Base-by-base conservation (phyloP, 2,329 filamentous ascomycete species). In the Curvularia spicifera region DNA sequence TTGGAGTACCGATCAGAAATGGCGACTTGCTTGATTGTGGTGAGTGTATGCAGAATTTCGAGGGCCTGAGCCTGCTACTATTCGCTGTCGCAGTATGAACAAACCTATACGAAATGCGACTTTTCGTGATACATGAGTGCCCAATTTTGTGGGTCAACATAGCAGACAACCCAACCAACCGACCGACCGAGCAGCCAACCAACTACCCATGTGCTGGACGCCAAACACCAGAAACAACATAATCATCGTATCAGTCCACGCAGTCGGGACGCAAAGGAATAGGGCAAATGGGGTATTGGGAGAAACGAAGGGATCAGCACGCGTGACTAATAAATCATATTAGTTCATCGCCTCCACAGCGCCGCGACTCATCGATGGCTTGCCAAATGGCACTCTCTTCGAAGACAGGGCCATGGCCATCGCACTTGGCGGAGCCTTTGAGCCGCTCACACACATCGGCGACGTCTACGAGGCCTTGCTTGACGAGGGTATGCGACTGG, bases 401-500 rank as follows among this genome's bases (percentile, higher is more conserved):
- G 68, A 97, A 97, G 40, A 95, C 93, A 2, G 93, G 93, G 0
- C 93, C 80, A 72, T 92, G 89, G 2, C 93, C 93, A 77, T 97
- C 91, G 74, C 93, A 97, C 70, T 88, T 87, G 18, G 91, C 91
- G 69, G 85, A 80, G 18, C 84, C 82, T 79, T 91, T 93, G 52
- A 98, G 80, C 12, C 87, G 83, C 71, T 95, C 90, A 74, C 89
- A 93, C 31, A 97, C 90, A 72, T 90, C 85, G 37, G 84, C 89
- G 12, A 97, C 87, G 75, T 98, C 91, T 26, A 97, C 88, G 20
- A 91, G 81, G 0, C 93, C 92, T 46, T 85, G 84, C 74, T 88
- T 86, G 74, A 90, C 96, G 8, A 93, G 78, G 6, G 91, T 87
- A 76, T 97, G 91, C 52, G 81, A 83, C 71, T 96, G 90, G 59